Conservation (phyloP, 2,329 filamentous ascomycete species). For the Fusarium pseudocircinatum region DNA sequence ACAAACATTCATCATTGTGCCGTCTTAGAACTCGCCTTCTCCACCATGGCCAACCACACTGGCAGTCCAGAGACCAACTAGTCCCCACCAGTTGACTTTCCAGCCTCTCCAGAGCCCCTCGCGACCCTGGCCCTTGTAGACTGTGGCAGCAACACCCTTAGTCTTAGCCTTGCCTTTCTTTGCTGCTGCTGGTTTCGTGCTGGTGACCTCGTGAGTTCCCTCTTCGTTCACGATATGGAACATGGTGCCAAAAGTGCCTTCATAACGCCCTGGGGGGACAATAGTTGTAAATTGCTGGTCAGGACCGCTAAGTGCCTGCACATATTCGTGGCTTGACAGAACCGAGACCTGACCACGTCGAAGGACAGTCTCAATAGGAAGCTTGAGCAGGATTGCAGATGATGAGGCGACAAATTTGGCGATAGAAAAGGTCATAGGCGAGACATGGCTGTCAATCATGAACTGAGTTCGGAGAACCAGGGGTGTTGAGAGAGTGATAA, state of each 20-base stretch:
- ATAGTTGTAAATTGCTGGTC: slow-evolving; percentile 72
- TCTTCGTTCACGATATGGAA: slow-evolving; percentile 87
- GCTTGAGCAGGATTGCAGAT: slow-evolving; percentile 82
- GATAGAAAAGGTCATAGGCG: slow-evolving; percentile 83
- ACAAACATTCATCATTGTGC: slow-evolving; percentile 26
- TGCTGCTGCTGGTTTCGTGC: slow-evolving; percentile 44
- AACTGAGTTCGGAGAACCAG: slow-evolving; percentile 87
- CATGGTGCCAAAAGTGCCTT: slow-evolving; percentile 91
- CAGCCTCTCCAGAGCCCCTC: slow-evolving; percentile 77
- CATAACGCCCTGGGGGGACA: slow-evolving; percentile 81
- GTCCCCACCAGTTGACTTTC: slow-evolving; percentile 81
- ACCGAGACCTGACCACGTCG: slow-evolving; percentile 86
- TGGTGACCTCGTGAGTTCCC: slow-evolving; percentile 66
- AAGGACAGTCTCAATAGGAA: slow-evolving; percentile 91
- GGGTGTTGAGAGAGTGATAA: slow-evolving; percentile 84
- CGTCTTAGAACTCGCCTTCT: slow-evolving; percentile 65
- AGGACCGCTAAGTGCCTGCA: slow-evolving; percentile 58
- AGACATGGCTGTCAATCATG: slow-evolving; percentile 81
- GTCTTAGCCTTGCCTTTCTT: slow-evolving; percentile 48
- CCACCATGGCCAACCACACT: slow-evolving; percentile 70
- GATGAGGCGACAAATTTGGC: slow-evolving; percentile 84
- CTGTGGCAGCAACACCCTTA: slow-evolving; percentile 45
- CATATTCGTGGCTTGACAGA: slow-evolving; percentile 64
- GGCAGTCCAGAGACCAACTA: slow-evolving; percentile 78
- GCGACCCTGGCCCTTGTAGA: slow-evolving; percentile 72